A percentile compares a stretch with the other conserved stretches of the same genome.
phyloP scores from a whole-genome alignment of 345 rosid genomes.

The Sapria himalayana region DNA sequence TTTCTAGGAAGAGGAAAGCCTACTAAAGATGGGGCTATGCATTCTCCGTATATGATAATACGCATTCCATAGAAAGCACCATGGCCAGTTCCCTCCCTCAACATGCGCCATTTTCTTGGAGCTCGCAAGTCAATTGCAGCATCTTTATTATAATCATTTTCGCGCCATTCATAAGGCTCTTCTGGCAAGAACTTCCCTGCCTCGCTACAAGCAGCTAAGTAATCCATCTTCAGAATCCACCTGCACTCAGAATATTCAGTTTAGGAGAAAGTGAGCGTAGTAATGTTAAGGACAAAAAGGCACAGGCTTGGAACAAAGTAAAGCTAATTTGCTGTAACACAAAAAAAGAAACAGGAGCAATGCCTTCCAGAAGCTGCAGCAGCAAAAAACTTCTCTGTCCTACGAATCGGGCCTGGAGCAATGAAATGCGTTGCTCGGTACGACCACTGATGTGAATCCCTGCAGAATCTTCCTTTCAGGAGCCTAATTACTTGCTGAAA shows the following conservation, averaged over 20 bases:
- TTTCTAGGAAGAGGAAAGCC: conserved; percentile 10
- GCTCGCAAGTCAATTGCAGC: conserved; percentile 65
- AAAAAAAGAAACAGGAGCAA: not conserved
- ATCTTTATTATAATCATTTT: conserved; percentile 50
- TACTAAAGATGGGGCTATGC: conserved; percentile 84
- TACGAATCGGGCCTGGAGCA: conserved; percentile 42
- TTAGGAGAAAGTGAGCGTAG: not conserved
- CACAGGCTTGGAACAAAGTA: too few species aligned
- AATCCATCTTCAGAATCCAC: conserved; percentile 83
- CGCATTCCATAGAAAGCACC: conserved; percentile 76
- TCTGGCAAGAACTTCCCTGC: conserved; percentile 60
- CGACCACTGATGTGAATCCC: conserved; percentile 92
- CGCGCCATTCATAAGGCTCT: conserved; percentile 78
- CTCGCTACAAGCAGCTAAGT: conserved; percentile 45
- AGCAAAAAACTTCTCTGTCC: conserved; percentile 72
- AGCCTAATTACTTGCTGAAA: conserved; percentile 42
- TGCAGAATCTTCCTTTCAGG: conserved; percentile 56
- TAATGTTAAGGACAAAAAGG: conserved; percentile 2
- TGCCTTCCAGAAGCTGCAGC: conserved; percentile 46
- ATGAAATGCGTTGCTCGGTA: conserved; percentile 91
- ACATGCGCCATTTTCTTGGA: conserved; percentile 78
- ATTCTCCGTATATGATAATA: conserved; percentile 67
- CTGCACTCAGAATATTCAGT: conserved; percentile 20
- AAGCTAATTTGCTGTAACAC: too few species aligned
- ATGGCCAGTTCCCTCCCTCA: conserved; percentile 67